Base-by-base conservation (phyloP, 2,329 filamentous ascomycete species). In the Xylaria sp. region DNA sequence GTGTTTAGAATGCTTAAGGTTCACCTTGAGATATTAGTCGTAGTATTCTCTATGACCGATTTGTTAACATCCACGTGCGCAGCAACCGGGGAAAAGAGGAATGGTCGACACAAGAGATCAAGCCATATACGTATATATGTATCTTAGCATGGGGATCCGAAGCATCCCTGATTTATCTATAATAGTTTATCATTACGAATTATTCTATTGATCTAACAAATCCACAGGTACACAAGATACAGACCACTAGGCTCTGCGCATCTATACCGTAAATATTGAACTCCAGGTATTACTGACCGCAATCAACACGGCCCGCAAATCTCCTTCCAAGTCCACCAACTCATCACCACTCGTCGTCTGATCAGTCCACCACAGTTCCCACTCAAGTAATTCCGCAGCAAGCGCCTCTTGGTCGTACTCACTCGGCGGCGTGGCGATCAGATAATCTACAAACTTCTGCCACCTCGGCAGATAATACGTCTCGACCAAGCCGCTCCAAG, bases 361-460 rank as follows among this genome's bases (percentile, higher is more conserved):
- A 17, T 66, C 50, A 17, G 50, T 57, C 65, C 65, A 67, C 6
- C 53, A 47, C 1, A 60, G 15, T 23, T 66, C 65, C 63, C 63
- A 67, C 14, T 57, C 31, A 15, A 67, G 55, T 21, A 66, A 7
- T 43, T 62, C 57, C 2, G 57, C 57, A 1, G 33, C 14, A 38
- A 67, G 66, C 5, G 47, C 19, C 45, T 49, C 40, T 25, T 67
- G 65, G 57, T 64, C 35, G 37, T 67, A 67, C 2, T 46, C 45
- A 21, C 21, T 28, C 28, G 42, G 3, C 5, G 63, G 65, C 43
- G 63, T 67, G 5, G 54, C 60, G 6, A 64, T 28, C 12, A 67
- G 52, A 42, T 67, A 67, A 17, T 67, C 65, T 1, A 67, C 28
- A 25, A 67, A 67, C 42, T 54, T 59, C 54, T 64, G 57, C 65